These are phyloP conservation scores for Clonostachys solani DNA, from an alignment of 2,329 filamentous ascomycete species.

Conservation along the genomic window DNA sequence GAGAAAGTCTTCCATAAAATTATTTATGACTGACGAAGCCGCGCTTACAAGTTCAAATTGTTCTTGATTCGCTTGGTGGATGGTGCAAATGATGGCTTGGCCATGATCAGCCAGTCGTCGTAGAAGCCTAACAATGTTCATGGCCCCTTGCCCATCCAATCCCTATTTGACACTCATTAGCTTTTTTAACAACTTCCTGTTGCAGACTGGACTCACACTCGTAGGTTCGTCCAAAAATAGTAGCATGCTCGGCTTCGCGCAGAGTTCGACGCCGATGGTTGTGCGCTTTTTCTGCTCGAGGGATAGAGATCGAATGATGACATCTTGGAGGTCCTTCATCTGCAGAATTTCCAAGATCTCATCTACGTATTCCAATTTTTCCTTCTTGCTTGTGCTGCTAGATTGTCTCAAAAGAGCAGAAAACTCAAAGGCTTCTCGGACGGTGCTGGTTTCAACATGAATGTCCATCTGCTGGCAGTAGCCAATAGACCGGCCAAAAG, in stretches of 20 bases:
- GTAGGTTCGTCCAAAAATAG: conserved; percentile 79
- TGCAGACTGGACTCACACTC: conserved; percentile 46
- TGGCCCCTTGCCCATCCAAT: conserved; percentile 4
- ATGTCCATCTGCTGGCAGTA: conserved; percentile 65
- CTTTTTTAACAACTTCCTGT: neutral
- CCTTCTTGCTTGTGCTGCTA: conserved; percentile 41
- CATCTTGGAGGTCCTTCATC: conserved; percentile 63
- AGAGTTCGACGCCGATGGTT: conserved; percentile 50
- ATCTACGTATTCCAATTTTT: conserved; percentile 60
- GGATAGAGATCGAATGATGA: conserved; percentile 53
- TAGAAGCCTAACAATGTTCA: conserved; percentile 34
- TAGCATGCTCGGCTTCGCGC: conserved; percentile 45
- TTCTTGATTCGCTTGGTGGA: conserved; percentile 40
- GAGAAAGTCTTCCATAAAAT: conserved; percentile 27
- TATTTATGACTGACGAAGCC: conserved; percentile 26
- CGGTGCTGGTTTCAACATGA: conserved; percentile 49
- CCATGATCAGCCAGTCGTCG: conserved; percentile 53
- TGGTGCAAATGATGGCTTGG: conserved; percentile 49
- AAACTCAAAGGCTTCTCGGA: conserved; percentile 49
- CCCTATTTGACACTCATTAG: conserved; percentile 22
- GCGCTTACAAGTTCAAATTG: conserved; percentile 21
- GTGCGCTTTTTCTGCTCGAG: conserved; percentile 42
- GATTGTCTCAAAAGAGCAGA: conserved; percentile 54
- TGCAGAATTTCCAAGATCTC: conserved; percentile 62
- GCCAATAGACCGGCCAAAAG: conserved; percentile 62